Evolutionary conservation across 148 eudicot genomes (phyloP), one percentile per base, ranked within the genome.

Genomic region (Rhododendron kiyosumense): DNA sequence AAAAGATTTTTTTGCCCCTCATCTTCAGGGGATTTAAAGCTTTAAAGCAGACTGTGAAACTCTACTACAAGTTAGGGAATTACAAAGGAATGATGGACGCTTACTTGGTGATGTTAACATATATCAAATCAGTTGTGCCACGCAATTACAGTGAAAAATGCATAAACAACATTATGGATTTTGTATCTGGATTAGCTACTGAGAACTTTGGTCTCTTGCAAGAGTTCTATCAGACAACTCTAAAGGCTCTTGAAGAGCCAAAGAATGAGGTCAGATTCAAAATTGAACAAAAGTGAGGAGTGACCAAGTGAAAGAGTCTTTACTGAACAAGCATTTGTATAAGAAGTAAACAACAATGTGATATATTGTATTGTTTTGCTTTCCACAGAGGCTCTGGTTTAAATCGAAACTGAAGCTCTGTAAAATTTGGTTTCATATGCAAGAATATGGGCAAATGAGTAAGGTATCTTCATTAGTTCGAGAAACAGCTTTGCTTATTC

Each of bases 391-490:
- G 86, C 89, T 97, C 63, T 97, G 99, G 99, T 97, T 97, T 81
- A 97, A 97, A 92, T 95, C 98, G 41, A 97, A 97, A 90, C 93
- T 97, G 46, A 97, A 97, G 96, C 96, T 97, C 82, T 95, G 99
- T 89, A 95, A 97, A 86, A 97, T 97, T 84, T 97, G 98, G 98
- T 97, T 97, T 90, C 98, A 95, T 91, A 97, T 95, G 91, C 93
- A 96, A n/a, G 99, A 97, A 87, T 97, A 94, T 92, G 99, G 99
- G 84, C 91, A 98, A 82, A 94, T 95, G 99, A 97, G 89, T 89
- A 97, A 97, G 99, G 99, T 97, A 89, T 65, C 30, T 73, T 86
- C 43, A 30, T 79, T 76, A 81, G 80, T 38, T 38, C 3, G 48
- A 77, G 38, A 63, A 48, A 63, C 30, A 36, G 41, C 84, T 45